Evolutionary conservation across 2,329 filamentous ascomycete genomes (phyloP).

Genomic region (Diaporthe sp.): DNA sequence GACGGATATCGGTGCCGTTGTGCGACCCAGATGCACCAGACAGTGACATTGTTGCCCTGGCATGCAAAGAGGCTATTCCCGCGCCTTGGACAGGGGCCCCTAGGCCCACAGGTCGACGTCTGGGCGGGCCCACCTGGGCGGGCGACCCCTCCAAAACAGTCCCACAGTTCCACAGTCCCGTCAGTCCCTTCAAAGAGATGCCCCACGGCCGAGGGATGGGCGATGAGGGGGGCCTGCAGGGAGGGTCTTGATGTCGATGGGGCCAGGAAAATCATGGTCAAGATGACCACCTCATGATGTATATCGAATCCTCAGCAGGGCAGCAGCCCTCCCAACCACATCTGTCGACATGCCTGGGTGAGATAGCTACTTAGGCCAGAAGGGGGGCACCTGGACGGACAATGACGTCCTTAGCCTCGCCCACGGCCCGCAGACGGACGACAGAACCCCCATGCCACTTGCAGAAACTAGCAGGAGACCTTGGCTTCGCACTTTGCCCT

Average conservation of each 20-base stretch:
- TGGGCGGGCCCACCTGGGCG: constrained; percentile 25
- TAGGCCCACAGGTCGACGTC: constrained; percentile 12
- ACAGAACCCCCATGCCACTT: constrained; percentile 33
- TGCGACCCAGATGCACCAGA: not conserved
- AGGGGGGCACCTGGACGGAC: not conserved
- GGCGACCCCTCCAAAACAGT: not conserved
- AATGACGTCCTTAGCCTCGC: constrained; percentile 37
- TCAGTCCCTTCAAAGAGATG: constrained; percentile 4
- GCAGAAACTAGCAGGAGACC: constrained; percentile 37
- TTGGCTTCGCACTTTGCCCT: not conserved
- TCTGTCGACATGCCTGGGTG: not conserved
- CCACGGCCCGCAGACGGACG: constrained; percentile 22
- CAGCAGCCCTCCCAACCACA: not conserved
- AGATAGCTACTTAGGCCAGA: constrained; percentile 21
- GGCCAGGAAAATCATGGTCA: not conserved
- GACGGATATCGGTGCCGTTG: constrained; percentile 23
- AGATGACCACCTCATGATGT: constrained; percentile 26
- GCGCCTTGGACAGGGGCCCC: constrained; percentile 12
- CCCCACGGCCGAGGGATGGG: constrained; percentile 25
- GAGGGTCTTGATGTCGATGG: constrained; percentile 17
- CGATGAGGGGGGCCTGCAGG: constrained; percentile 22
- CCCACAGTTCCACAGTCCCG: not conserved
- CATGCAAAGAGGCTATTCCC: constrained; percentile 26
- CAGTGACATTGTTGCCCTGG: constrained; percentile 23
- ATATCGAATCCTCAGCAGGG: constrained; percentile 10